Percentiles rank a stretch among this genome's conserved stretches.
Conservation (phyloP, 2,329 filamentous ascomycete genomes). For the Pseudogymnoascus sp. region DNA sequence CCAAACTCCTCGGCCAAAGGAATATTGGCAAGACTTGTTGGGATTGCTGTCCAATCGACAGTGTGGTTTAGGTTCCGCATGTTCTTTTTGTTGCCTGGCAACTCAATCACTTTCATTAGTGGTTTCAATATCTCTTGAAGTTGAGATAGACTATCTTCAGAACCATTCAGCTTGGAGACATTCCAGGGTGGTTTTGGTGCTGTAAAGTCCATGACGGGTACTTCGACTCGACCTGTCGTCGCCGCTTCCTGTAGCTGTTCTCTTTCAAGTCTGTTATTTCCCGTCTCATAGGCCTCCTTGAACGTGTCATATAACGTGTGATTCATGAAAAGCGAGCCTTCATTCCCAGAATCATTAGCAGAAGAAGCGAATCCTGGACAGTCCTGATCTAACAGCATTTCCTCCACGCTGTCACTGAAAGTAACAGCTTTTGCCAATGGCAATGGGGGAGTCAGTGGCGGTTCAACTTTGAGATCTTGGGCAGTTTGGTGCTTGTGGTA, state of each 20-base stretch:
- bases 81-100: slow-evolving; percentile 32
- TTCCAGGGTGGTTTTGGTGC: slow-evolving; percentile 40
- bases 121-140: slow-evolving; percentile 22
- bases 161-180: neutral
- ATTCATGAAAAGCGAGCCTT: neutral
- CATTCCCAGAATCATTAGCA: neutral
- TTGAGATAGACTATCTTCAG: neutral
- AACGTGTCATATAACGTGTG: slow-evolving; percentile 13
- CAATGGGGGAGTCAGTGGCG: slow-evolving; percentile 22
- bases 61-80: slow-evolving; percentile 31
- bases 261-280: slow-evolving; percentile 22
- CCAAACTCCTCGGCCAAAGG: slow-evolving; percentile 33
- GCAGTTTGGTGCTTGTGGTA: slow-evolving; percentile 10
- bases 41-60: slow-evolving; percentile 41
- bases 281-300: slow-evolving; percentile 16
- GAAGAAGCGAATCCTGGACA: neutral
- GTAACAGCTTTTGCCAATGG: slow-evolving; percentile 19
- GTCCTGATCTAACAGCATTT: slow-evolving; percentile 15
- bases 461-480: slow-evolving; percentile 25
- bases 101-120: slow-evolving; percentile 26
- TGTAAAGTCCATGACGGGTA: slow-evolving; percentile 39
- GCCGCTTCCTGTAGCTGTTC: slow-evolving; percentile 26
- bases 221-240: slow-evolving; percentile 37
- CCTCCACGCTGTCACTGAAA: slow-evolving; percentile 23
- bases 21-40: slow-evolving; percentile 25